phyloP scores from a whole-genome alignment of 1,284 basidiomycete species.

The Bjerkandera adusta region DNA sequence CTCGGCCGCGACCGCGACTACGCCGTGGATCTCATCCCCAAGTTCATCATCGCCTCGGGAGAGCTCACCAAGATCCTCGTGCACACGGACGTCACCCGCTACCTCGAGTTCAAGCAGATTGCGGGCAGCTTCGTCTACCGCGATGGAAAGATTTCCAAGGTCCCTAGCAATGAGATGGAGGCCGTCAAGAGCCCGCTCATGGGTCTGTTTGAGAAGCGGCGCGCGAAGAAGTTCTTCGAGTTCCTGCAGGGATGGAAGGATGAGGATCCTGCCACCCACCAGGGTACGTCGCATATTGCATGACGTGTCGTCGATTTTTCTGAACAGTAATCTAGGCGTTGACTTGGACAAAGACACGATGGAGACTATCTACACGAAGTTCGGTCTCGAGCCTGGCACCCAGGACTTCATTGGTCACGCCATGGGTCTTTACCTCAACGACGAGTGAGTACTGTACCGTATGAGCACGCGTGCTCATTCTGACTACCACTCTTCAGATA shows the following conservation, averaged over 20 bases:
- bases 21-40: constrained; percentile 92
- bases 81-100: constrained; percentile 98
- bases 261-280: constrained; percentile 92
- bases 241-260: constrained; percentile 97
- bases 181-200: constrained; percentile 93
- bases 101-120: constrained; percentile 99
- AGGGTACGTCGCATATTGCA: constrained; percentile 58
- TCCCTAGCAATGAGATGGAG: constrained; percentile 97
- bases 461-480: background rate
- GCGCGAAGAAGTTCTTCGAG: constrained; percentile 99
- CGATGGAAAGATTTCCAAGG: constrained; percentile 96
- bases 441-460: constrained; percentile 67
- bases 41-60: constrained; percentile 98
- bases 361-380: constrained; percentile 95
- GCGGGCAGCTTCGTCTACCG: constrained; percentile 98
- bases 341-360: constrained; percentile 87
- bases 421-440: constrained; percentile 98
- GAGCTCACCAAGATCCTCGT: constrained; percentile 98
- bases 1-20: constrained; percentile 95
- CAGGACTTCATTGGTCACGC: constrained; percentile 99
- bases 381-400: constrained; percentile 95
- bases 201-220: constrained; percentile 98
- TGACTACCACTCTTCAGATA: constrained; percentile 55
- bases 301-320: background rate
- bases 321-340: constrained; percentile 55